Base-by-base conservation (phyloP, 2,329 filamentous ascomycete species). In the Arthrocladium fulminans region DNA sequence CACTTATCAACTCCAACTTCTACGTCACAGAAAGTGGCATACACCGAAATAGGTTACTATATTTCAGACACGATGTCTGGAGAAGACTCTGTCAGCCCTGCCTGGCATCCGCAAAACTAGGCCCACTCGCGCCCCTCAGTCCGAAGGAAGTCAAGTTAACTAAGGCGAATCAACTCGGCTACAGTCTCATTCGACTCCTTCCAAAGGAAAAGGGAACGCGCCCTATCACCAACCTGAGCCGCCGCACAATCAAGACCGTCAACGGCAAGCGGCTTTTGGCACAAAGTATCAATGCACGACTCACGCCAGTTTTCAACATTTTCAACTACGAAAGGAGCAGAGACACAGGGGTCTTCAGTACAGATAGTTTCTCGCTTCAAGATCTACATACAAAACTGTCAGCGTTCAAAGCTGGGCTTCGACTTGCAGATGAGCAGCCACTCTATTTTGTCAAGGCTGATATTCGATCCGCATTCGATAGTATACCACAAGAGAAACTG, bases 31-130 rank as follows among this genome's bases (percentile, higher is more conserved):
- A 98, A 64, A 92, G 88, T 0, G 88, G 80, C 54, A 73, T 74
- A 1, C 80, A 95, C 61, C 81, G 84, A 13, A 88, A 92, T 58
- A 80, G 81, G 23, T 69, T 97, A 1, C 95, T 94, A 65, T 98
- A 88, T 67, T 97, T 96, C 62, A 84, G 90, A 3, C 92, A 98
- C 55, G 92, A 98, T 64, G 74, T 92, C 8, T 98, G 92, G 92
- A 80, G 78, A 44, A 75, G 75, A 34, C 66, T 97, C 27, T 80
- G 83, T 1, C 82, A 89, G 57, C 85, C 88, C 5, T 79, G 83
- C 0, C 70, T 96, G 61, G 65, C 73, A 1, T 68, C 69, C 1
- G 68, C 97, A 19, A 92, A 84, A 60, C 57, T 68, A 1, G 75
- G 69, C 7, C 88, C 94, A 77, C 87, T 96, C 54, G 84, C 92